Conservation (phyloP, 2,329 filamentous ascomycete species). For the Elsinoe australis region DNA sequence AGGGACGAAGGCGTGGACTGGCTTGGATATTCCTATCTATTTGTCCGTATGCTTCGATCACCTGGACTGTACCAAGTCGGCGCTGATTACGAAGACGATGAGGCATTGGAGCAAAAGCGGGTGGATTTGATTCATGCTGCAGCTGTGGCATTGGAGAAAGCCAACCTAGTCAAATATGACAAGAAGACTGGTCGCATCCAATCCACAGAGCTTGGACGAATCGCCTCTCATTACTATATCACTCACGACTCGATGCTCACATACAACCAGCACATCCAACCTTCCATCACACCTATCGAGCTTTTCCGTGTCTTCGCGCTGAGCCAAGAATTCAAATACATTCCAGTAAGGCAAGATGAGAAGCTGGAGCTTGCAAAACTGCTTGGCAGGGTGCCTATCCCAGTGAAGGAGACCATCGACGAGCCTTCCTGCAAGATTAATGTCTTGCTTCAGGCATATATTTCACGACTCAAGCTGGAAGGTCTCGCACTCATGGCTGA, state of each 20-base stretch:
- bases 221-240: slow-evolving; percentile 98
- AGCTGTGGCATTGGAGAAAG: slow-evolving; percentile 76
- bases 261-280: slow-evolving; percentile 92
- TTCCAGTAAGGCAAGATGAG: slow-evolving; percentile 93
- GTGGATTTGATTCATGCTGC: slow-evolving; percentile 97
- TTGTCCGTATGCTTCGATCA: slow-evolving; percentile 93
- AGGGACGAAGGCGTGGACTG: slow-evolving; percentile 97
- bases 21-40: slow-evolving; percentile 96
- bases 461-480: slow-evolving; percentile 87
- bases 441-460: slow-evolving; percentile 90
- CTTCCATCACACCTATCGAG: slow-evolving; percentile 86
- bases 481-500: slow-evolving; percentile 95
- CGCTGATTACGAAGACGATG: slow-evolving; percentile 88
- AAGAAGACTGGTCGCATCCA: slow-evolving; percentile 84
- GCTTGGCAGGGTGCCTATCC: slow-evolving; percentile 81
- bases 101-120: slow-evolving; percentile 85
- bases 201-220: slow-evolving; percentile 86
- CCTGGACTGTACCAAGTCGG: slow-evolving; percentile 93
- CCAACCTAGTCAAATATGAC: slow-evolving; percentile 87
- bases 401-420: slow-evolving; percentile 95
- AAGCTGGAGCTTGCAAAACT: slow-evolving; percentile 93
- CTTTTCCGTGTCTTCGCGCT: slow-evolving; percentile 93
- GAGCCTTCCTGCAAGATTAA: slow-evolving; percentile 98
- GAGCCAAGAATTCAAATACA: slow-evolving; percentile 98
- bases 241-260: slow-evolving; percentile 93